phyloP scores from a whole-genome alignment of 345 rosid genomes.

The Raphanus raphanistrum region DNA sequence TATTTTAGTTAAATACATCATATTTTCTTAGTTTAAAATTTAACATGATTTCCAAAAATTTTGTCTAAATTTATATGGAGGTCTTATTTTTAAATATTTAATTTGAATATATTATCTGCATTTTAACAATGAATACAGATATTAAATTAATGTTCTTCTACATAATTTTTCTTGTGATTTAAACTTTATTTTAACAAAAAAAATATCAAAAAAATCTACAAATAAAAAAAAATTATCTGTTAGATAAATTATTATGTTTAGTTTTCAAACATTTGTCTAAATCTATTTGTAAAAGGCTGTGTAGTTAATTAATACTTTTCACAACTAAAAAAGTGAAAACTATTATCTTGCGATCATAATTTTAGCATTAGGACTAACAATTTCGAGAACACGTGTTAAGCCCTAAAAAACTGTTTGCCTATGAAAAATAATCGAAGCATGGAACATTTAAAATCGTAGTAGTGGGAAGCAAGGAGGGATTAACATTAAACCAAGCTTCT shows the following conservation, averaged over 20 bases:
- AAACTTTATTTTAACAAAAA: too few species aligned
- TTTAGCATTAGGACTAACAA: neutral
- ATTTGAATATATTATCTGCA: too few species aligned
- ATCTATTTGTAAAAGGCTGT: neutral
- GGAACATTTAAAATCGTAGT: neutral
- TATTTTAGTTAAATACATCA: too few species aligned
- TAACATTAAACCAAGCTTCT: slow-evolving; percentile 94
- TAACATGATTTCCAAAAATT: too few species aligned
- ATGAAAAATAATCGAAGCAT: neutral
- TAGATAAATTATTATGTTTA: neutral
- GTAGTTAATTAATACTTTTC: neutral
- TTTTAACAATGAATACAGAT: too few species aligned
- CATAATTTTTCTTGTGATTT: too few species aligned
- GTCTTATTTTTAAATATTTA: too few species aligned
- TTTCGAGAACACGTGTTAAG: neutral
- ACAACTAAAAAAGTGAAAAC: neutral
- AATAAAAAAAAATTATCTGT: neutral
- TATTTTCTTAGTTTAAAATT: too few species aligned
- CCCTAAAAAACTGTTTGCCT: neutral
- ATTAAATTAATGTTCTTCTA: too few species aligned
- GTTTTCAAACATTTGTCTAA: neutral
- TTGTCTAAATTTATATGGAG: too few species aligned
- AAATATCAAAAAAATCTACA: too few species aligned
- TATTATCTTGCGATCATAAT: neutral
- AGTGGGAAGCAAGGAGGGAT: slow-evolving; percentile 53